Evolutionary conservation across 2,329 filamentous ascomycete genomes (phyloP).

Genomic region (Sclerotiophoma versabilis): DNA sequence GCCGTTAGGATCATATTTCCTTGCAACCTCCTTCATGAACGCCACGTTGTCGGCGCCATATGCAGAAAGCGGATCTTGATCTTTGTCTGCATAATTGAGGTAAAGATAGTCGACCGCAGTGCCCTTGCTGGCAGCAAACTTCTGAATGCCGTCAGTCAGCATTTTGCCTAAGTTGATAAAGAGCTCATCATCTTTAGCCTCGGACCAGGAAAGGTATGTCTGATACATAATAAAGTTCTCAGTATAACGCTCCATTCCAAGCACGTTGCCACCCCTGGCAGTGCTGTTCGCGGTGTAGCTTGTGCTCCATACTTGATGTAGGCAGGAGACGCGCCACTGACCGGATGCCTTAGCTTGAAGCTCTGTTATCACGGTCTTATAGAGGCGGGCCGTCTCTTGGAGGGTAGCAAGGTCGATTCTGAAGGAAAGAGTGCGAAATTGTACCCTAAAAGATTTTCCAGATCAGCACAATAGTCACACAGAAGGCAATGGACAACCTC

Average conservation of each 20-base stretch:
- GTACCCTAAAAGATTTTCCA: constrained; percentile 8
- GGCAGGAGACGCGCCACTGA: constrained; percentile 20
- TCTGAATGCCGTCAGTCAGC: constrained; percentile 17
- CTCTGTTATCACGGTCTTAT: constrained; percentile 27
- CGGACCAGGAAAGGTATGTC: constrained; percentile 22
- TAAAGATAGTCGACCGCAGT: constrained; percentile 25
- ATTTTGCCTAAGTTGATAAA: constrained; percentile 11
- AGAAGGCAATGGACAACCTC: neutral
- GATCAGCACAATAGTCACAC: neutral
- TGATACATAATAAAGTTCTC: constrained; percentile 26
- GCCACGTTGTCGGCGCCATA: constrained; percentile 9
- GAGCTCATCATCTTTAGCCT: constrained; percentile 16
- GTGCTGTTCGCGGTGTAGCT: constrained; percentile 20
- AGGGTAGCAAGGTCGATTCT: constrained; percentile 29
- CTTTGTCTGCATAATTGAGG: constrained; percentile 36
- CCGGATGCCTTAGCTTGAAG: constrained; percentile 41
- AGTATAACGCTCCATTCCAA: constrained; percentile 37
- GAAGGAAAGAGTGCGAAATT: constrained; percentile 32
- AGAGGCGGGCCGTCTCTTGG: constrained; percentile 33
- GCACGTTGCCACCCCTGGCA: constrained; percentile 49
- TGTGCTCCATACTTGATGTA: constrained; percentile 19
- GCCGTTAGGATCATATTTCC: constrained; percentile 42
- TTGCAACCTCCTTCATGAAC: constrained; percentile 10
- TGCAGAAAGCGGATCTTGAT: constrained; percentile 16
- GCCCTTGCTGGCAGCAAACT: neutral